phyloP scores from a whole-genome alignment of 257 asterid species.

The Phtheirospermum japonicum region DNA sequence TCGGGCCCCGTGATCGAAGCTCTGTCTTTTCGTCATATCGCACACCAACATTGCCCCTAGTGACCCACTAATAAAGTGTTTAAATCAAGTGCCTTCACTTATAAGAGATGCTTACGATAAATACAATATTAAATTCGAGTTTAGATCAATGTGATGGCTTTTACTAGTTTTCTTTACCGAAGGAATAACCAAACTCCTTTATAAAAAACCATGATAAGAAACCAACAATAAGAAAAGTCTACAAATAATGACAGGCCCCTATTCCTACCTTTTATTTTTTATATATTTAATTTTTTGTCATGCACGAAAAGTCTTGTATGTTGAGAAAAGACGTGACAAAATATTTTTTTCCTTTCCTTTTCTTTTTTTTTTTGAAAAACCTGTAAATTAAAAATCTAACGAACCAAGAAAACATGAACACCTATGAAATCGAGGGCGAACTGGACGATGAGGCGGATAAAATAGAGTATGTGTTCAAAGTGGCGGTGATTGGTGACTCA shows the following conservation, averaged over 20 bases:
- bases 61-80: slow-evolving; percentile 3
- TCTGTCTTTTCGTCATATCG: slow-evolving; percentile 56
- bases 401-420: no score
- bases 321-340: slow-evolving; percentile 23
- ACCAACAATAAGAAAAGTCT: slow-evolving; percentile 28
- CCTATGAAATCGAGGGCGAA: no score
- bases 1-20: slow-evolving; percentile 58
- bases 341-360: no score
- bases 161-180: slow-evolving; percentile 19
- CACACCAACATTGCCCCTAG: slow-evolving; percentile 69
- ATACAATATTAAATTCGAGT: not conserved
- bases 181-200: slow-evolving; percentile 29
- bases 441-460: no score
- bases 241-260: slow-evolving; percentile 23
- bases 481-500: no score
- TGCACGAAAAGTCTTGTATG: slow-evolving; percentile 17
- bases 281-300: slow-evolving; percentile 11
- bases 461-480: no score
- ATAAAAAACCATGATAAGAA: slow-evolving; percentile 35
- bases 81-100: no score
- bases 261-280: slow-evolving; percentile 3
- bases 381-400: no score
- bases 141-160: slow-evolving; percentile 10
- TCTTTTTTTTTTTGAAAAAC: no score
- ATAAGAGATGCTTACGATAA: no score